Evolutionary conservation across 495 filamentous ascomycete species (phyloP), one percentile per base, ranked within the genome.

Genomic region (Neurospora hispaniola): DNA sequence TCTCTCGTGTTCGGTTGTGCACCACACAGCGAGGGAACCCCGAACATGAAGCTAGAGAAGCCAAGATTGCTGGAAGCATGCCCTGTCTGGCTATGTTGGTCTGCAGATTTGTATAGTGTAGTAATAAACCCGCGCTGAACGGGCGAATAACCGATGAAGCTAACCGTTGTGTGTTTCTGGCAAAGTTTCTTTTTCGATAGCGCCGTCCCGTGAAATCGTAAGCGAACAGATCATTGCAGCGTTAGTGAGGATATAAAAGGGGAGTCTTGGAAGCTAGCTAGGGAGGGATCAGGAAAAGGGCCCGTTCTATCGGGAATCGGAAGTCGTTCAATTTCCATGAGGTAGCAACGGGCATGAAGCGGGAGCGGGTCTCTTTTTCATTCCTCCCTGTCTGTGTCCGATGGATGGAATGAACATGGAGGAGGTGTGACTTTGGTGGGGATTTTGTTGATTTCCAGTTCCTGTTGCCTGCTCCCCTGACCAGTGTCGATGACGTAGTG

Each of bases 301-400:
- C 69, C 71, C 73, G 73, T 75, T 46, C 69, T 42, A 42, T 70
- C 69, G 74, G 73, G 5, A 73, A 48, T 70, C 46, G 69, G 69
- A 42, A 42, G n/a, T 59, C 46, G 74, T 73, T 75, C 71, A 72
- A 72, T 73, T 73, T 69, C 39, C 39, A 39, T 62, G 54, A 66
- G 27, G 54, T 62, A 62, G 54, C 54, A 38, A 38, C 5, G 35
- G 35, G 35, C 3, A 35, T 35, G 27, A 66, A 66, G 35, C 35
- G 35, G 35, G 54, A 35, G 14, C 54, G 54, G 54, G 27, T 66
- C 54, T 38, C 27, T 54, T 42, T 69, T 12, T 54, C 59, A 44
- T 70, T 39, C 4, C 35, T 4, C 35, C 35, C 39, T 40, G 27
- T 31, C 27, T 2, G 27, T 31, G 27, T 31, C 2, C 27, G 27